phyloP scores from a whole-genome alignment of 2,329 filamentous ascomycete species.

The Apiospora hydei region DNA sequence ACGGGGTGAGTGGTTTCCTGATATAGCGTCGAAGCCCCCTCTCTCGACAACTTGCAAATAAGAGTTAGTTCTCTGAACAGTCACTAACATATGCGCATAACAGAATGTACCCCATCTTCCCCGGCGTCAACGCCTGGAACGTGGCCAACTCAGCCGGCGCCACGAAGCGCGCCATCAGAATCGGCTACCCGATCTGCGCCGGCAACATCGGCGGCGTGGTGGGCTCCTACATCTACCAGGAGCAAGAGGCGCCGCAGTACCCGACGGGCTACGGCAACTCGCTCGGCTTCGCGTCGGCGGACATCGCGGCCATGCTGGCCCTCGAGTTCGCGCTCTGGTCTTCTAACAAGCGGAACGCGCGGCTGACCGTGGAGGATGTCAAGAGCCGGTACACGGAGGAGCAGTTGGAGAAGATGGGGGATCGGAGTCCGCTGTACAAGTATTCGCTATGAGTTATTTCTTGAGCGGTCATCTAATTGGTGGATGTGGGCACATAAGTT shows the following conservation, averaged over 20 bases:
- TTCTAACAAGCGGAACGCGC: constrained; percentile 37
- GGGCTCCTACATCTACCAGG: constrained; percentile 44
- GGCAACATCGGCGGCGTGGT: constrained; percentile 48
- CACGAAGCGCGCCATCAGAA: constrained; percentile 49
- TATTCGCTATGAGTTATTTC: not conserved
- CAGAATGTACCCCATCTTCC: constrained; percentile 47
- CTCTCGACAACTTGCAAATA: too few relatives aligned
- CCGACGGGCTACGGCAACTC: constrained; percentile 44
- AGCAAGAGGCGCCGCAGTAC: constrained; percentile 42
- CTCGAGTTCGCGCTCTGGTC: constrained; percentile 27
- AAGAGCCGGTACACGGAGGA: constrained; percentile 39
- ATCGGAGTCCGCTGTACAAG: constrained; percentile 40
- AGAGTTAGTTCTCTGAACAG: too few relatives aligned
- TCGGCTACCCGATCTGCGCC: constrained; percentile 49
- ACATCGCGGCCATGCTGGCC: constrained; percentile 28
- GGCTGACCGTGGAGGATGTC: constrained; percentile 37
- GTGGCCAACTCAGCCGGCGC: constrained; percentile 48
- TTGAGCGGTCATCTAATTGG: not conserved
- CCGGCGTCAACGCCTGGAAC: constrained; percentile 51
- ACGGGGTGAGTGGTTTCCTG: too few relatives aligned
- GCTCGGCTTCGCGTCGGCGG: constrained; percentile 37
- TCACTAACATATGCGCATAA: too few relatives aligned
- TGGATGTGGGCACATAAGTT: too few relatives aligned
- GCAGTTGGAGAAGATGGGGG: constrained; percentile 42
- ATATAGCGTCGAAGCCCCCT: too few relatives aligned